Conservation (phyloP, 2,329 filamentous ascomycete genomes). For the Elsinoe necatrix region DNA sequence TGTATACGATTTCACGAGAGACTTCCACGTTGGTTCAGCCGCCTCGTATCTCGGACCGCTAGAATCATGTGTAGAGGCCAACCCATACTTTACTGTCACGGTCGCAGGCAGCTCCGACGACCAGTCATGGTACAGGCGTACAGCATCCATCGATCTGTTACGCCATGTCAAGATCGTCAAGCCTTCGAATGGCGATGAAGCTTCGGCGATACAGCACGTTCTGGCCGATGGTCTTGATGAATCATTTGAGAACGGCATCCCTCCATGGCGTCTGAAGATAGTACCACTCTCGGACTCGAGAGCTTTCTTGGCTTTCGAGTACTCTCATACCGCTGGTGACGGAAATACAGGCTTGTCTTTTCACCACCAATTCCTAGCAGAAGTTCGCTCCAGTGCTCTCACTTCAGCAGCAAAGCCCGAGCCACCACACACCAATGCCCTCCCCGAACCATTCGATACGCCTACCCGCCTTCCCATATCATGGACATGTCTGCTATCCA, state of each 20-base stretch:
- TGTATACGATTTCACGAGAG: constrained; percentile 24
- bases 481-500: constrained; percentile 37
- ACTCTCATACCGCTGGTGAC: constrained; percentile 39
- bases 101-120: constrained; percentile 33
- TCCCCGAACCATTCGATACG: constrained; percentile 34
- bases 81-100: constrained; percentile 33
- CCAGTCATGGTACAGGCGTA: constrained; percentile 29
- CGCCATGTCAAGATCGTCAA: too few relatives aligned
- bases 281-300: constrained; percentile 24
- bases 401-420: constrained; percentile 14
- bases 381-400: constrained; percentile 10
- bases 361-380: constrained; percentile 34
- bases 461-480: constrained; percentile 35
- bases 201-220: not conserved
- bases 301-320: constrained; percentile 35
- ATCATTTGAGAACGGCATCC: constrained; percentile 22
- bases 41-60: constrained; percentile 28
- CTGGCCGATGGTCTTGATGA: constrained; percentile 19
- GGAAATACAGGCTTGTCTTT: constrained; percentile 37
- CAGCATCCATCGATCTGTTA: constrained; percentile 15
- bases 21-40: constrained; percentile 19
- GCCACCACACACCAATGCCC: constrained; percentile 18
- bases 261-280: constrained; percentile 39
- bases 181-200: not conserved
- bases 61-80: constrained; percentile 32